phyloP scores from a whole-genome alignment of 805 yeast genomes.

The Ogataea paradorogensis region DNA sequence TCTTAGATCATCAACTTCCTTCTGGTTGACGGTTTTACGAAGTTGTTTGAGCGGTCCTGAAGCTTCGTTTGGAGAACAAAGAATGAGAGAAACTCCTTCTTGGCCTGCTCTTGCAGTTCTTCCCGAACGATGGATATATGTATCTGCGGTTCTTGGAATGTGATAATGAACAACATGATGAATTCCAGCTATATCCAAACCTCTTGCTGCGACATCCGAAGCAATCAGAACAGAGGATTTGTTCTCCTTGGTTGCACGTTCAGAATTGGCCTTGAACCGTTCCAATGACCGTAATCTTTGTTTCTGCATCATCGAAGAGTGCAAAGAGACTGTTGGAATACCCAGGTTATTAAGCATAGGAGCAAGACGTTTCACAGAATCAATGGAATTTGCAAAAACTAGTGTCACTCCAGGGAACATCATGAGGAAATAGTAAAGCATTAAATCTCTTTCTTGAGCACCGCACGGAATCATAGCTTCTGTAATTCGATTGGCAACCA shows the following conservation, averaged over 20 bases:
- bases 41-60: slow-evolving; percentile 82
- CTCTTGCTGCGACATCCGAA: slow-evolving; percentile 98
- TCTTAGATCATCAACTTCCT: slow-evolving; percentile 51
- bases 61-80: slow-evolving; percentile 92
- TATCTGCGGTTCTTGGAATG: slow-evolving; percentile 90
- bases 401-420: slow-evolving; percentile 87
- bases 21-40: slow-evolving; percentile 47
- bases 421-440: slow-evolving; percentile 79
- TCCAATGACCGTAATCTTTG: slow-evolving; percentile 86
- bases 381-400: slow-evolving; percentile 93
- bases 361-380: slow-evolving; percentile 82
- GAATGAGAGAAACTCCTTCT: slow-evolving; percentile 92
- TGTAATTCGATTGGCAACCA: slow-evolving; percentile 67
- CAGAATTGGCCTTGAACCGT: slow-evolving; percentile 55
- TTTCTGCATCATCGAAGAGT: slow-evolving; percentile 93
- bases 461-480: slow-evolving; percentile 93
- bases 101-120: slow-evolving; percentile 96
- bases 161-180: slow-evolving; percentile 96
- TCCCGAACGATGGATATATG: slow-evolving; percentile 93
- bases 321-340: slow-evolving; percentile 71
- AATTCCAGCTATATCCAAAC: slow-evolving; percentile 86
- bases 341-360: slow-evolving; percentile 70
- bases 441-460: slow-evolving; percentile 83
- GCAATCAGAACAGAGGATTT: slow-evolving; percentile 74
- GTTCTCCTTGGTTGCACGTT: slow-evolving; percentile 37